These are phyloP conservation scores for Aspergillus sp. DNA, from an alignment of 2,329 filamentous ascomycete genomes.

Conservation along the genomic window DNA sequence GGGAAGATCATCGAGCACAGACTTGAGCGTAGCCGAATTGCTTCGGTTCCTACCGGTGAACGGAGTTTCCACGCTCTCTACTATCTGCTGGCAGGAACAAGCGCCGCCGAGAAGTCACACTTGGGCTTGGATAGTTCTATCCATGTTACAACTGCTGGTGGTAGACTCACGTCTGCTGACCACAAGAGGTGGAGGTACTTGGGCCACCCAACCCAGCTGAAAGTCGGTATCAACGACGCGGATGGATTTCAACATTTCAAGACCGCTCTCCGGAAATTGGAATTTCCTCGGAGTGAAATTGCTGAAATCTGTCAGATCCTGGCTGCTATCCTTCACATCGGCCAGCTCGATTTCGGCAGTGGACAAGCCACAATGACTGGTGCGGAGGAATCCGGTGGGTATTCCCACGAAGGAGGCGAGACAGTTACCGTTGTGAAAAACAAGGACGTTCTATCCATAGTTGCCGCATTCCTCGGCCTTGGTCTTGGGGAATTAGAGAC, in stretches of 20 bases:
- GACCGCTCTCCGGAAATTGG: slow-evolving; percentile 86
- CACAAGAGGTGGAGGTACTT: slow-evolving; percentile 93
- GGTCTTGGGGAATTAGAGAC: slow-evolving; percentile 77
- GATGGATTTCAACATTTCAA: slow-evolving; percentile 98
- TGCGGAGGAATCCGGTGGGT: slow-evolving; percentile 91
- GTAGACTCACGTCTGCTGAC: slow-evolving; percentile 56
- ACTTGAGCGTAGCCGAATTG: slow-evolving; percentile 85
- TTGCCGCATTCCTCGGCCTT: slow-evolving; percentile 94
- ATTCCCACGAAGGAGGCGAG: slow-evolving; percentile 90
- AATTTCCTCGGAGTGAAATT: slow-evolving; percentile 90
- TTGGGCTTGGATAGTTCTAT: slow-evolving; percentile 61
- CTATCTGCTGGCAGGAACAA: slow-evolving; percentile 91
- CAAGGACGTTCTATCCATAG: slow-evolving; percentile 79
- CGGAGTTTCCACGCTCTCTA: slow-evolving; percentile 96
- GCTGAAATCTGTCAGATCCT: slow-evolving; percentile 96
- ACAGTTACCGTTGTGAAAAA: slow-evolving; percentile 86
- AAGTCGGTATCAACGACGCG: slow-evolving; percentile 92
- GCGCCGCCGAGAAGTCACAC: slow-evolving; percentile 84
- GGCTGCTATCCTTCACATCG: slow-evolving; percentile 92
- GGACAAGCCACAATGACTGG: slow-evolving; percentile 74
- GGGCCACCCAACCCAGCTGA: slow-evolving; percentile 93
- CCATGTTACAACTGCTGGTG: slow-evolving; percentile 39
- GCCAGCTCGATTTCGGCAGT: slow-evolving; percentile 89
- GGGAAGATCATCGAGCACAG: slow-evolving; percentile 93
- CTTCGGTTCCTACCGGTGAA: slow-evolving; percentile 90